Evolutionary conservation across 169 alveolate genomes (phyloP).

Genomic region (Eimeria praecox): DNA sequence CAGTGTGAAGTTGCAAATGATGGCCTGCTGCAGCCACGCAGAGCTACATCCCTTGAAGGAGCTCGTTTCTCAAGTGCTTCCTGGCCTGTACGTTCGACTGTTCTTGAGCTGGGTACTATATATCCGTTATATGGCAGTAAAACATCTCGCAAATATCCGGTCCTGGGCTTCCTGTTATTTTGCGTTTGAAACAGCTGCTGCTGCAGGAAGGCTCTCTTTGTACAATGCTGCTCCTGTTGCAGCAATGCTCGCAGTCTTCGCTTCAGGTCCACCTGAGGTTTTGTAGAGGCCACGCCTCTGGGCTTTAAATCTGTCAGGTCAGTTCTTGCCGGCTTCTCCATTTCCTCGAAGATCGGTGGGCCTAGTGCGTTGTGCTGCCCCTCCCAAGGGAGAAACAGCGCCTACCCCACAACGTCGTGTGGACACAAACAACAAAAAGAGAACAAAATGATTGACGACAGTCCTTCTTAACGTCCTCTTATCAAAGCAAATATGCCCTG

Average conservation of each 20-base stretch:
- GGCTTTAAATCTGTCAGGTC: background rate
- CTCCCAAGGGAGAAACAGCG: background rate
- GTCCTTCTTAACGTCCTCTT: no score
- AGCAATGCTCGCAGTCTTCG: conserved; percentile 16
- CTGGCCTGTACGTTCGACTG: background rate
- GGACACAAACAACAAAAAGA: no score
- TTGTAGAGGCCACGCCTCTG: no score
- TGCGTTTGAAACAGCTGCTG: conserved; percentile 15
- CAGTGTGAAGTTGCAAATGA: background rate
- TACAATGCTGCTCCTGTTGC: conserved; percentile 20
- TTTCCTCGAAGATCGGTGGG: background rate
- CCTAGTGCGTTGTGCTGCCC: background rate
- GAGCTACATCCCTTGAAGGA: background rate
- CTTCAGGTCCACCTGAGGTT: background rate
- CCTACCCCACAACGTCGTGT: no score
- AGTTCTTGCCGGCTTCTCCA: background rate
- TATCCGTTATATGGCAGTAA: background rate
- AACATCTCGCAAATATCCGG: background rate
- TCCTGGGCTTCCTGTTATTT: background rate
- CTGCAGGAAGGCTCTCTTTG: conserved; percentile 17
- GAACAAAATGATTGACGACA: no score
- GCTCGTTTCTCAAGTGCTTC: background rate
- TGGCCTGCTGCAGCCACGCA: background rate
- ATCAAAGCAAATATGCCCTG: no score
- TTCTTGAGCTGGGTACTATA: background rate